Conservation (phyloP, 805 yeast genomes). For the Metschnikowia sp. region DNA sequence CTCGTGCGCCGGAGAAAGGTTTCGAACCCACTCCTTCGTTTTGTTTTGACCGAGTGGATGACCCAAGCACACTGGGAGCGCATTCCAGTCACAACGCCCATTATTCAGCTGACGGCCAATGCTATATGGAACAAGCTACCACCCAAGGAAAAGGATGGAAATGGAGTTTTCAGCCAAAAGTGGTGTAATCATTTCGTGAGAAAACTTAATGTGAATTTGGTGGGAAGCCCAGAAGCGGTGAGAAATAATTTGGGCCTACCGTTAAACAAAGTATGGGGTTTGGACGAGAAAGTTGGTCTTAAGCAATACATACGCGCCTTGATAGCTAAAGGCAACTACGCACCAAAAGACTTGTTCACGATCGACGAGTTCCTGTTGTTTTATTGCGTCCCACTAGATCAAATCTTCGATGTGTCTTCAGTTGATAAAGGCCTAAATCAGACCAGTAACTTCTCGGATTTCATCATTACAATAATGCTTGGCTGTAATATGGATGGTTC, state of each 20-base stretch:
- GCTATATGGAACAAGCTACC: conserved; percentile 64
- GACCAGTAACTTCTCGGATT: conserved; percentile 37
- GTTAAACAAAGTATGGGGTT: conserved; percentile 54
- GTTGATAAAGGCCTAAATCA: conserved; percentile 42
- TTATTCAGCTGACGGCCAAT: conserved; percentile 59
- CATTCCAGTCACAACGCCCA: conserved; percentile 61
- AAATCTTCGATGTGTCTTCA: conserved; percentile 46
- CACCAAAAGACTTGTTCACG: conserved; percentile 53
- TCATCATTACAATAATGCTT: conserved; percentile 51
- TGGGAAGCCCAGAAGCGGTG: conserved; percentile 43
- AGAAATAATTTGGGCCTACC: conserved; percentile 27
- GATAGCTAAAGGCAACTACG: conserved; percentile 32
- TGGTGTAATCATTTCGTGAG: conserved; percentile 53
- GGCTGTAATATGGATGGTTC: conserved; percentile 63
- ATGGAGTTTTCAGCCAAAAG: conserved; percentile 60
- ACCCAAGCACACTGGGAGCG: conserved; percentile 65
- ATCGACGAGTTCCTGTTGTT: conserved; percentile 60
- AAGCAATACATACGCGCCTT: conserved; percentile 39
- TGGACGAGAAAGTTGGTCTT: conserved; percentile 52
- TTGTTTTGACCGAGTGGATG: conserved; percentile 67
- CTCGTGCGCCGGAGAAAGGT: conserved; percentile 52
- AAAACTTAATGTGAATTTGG: conserved; percentile 50
- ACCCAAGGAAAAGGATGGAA: conserved; percentile 52
- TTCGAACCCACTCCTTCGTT: conserved; percentile 51
- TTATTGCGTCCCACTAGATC: conserved; percentile 59